Evolutionary conservation across 2,329 filamentous ascomycete species (phyloP).

Genomic region (Aspergillus ustus): DNA sequence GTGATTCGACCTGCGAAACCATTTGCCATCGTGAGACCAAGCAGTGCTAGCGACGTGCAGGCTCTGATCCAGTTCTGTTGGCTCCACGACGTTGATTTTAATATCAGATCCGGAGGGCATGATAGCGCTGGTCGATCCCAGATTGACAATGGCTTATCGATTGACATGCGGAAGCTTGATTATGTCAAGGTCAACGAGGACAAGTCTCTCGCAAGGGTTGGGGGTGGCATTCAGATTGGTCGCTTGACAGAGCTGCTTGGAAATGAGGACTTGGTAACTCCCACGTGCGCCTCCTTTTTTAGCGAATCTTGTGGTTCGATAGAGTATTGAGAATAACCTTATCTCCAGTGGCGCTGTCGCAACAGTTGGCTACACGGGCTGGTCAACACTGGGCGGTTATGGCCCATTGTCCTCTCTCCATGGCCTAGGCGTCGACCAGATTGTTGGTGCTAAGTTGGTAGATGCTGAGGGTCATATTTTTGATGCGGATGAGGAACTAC

Average conservation of each 20-base stretch:
- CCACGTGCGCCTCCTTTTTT: background rate
- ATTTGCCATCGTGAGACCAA: too few species aligned
- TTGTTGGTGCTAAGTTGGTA: slow-evolving; percentile 29
- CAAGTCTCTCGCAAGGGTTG: background rate
- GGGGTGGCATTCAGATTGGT: background rate
- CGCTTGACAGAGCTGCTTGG: background rate
- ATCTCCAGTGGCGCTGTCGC: slow-evolving; percentile 6
- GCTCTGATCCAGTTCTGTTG: too few species aligned
- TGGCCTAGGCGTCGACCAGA: slow-evolving; percentile 44
- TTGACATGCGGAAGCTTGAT: background rate
- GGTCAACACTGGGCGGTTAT: slow-evolving; percentile 42
- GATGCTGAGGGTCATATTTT: background rate
- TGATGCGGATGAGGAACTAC: background rate
- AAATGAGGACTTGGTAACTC: background rate
- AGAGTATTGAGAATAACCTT: too few species aligned
- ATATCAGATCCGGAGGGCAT: too few species aligned
- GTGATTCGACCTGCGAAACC: too few species aligned
- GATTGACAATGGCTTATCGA: too few species aligned
- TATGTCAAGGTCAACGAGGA: background rate
- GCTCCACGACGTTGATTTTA: too few species aligned
- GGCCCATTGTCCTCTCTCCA: slow-evolving; percentile 32
- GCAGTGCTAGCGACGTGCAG: too few species aligned
- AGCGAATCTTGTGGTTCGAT: too few species aligned
- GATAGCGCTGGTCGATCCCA: too few species aligned
- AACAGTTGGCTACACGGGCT: slow-evolving; percentile 40